Percentiles rank a stretch among this genome's conserved stretches.
These are phyloP conservation scores for Penicillium coffeae DNA, from an alignment of 495 filamentous ascomycete species.

Conservation along the genomic window DNA sequence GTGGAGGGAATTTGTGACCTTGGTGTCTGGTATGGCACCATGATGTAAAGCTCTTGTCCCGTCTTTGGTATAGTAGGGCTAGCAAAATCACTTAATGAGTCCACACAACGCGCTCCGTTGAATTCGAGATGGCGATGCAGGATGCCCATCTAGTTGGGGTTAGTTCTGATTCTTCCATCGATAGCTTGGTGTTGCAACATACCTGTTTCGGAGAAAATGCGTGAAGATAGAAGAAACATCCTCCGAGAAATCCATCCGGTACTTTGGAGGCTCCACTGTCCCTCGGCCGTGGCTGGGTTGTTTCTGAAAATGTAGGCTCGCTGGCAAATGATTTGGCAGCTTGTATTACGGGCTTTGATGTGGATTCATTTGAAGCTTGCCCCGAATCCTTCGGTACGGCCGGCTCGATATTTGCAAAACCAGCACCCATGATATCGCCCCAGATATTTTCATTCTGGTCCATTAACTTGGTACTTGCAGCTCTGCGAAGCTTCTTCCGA, in stretches of 20 bases:
- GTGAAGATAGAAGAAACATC: conserved; percentile 56
- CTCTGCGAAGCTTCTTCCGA: conserved; percentile 67
- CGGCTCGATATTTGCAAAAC: conserved; percentile 27
- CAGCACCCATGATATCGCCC: conserved; percentile 74
- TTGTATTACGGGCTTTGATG: conserved; percentile 25
- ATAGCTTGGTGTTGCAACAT: conserved; percentile 2
- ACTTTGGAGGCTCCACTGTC: conserved; percentile 9
- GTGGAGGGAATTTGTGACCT: conserved; percentile 33
- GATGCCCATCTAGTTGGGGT: conserved; percentile 33
- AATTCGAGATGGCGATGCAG: conserved; percentile 50
- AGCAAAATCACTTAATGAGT: conserved; percentile 37
- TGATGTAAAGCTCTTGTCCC: conserved; percentile 45
- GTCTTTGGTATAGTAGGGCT: conserved; percentile 36
- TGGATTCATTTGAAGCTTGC: conserved; percentile 21
- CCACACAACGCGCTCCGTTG: conserved; percentile 49
- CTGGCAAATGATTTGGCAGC: conserved; percentile 41
- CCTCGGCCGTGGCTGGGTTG: conserved; percentile 16
- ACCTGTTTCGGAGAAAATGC: conserved; percentile 61
- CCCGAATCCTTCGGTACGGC: conserved; percentile 28
- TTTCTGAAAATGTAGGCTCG: conserved; percentile 32
- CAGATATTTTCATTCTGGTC: conserved; percentile 80
- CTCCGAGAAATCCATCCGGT: conserved; percentile 34
- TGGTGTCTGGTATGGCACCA: conserved; percentile 52
- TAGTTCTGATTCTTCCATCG: not conserved
- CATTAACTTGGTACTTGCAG: conserved; percentile 71